Evolutionary conservation across 2,329 filamentous ascomycete species (phyloP).

Genomic region (Aspergillus felis): DNA sequence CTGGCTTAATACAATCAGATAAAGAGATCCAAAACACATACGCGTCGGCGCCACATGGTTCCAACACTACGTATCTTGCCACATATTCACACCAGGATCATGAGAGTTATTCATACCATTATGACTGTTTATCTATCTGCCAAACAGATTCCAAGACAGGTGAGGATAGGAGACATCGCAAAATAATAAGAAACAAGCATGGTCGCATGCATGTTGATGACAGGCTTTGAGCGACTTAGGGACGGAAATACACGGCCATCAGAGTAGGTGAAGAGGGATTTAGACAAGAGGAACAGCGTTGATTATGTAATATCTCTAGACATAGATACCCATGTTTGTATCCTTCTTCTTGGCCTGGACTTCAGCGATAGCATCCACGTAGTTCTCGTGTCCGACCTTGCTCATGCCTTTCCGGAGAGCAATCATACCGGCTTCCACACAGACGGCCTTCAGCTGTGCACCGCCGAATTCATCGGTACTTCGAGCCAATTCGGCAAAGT

Average conservation of each 20-base stretch:
- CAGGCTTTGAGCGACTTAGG: not conserved
- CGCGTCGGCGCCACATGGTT: not conserved
- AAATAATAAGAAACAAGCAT: not conserved
- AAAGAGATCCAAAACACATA: not conserved
- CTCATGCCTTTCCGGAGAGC: slow-evolving; percentile 88
- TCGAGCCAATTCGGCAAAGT: slow-evolving; percentile 92
- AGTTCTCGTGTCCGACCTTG: slow-evolving; percentile 97
- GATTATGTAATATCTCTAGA: slow-evolving; percentile 23
- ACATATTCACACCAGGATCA: not conserved
- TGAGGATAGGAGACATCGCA: not conserved
- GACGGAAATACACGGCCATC: slow-evolving; percentile 9
- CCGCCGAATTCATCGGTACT: slow-evolving; percentile 98
- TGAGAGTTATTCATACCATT: not conserved
- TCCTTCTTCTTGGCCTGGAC: slow-evolving; percentile 91
- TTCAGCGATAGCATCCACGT: slow-evolving; percentile 96
- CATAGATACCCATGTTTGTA: slow-evolving; percentile 47
- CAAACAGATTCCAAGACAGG: not conserved
- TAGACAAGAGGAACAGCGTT: not conserved
- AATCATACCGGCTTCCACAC: slow-evolving; percentile 99
- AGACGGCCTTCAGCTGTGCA: slow-evolving; percentile 96
- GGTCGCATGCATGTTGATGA: not conserved
- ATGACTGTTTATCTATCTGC: slow-evolving; percentile 1
- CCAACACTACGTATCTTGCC: not conserved
- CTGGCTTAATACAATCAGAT: not conserved
- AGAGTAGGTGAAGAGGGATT: not conserved